Percentiles rank a stretch among this genome's conserved stretches.
Evolutionary conservation across 768 basidiomycete species (phyloP).

Genomic region (Crassisporium funariophilum): DNA sequence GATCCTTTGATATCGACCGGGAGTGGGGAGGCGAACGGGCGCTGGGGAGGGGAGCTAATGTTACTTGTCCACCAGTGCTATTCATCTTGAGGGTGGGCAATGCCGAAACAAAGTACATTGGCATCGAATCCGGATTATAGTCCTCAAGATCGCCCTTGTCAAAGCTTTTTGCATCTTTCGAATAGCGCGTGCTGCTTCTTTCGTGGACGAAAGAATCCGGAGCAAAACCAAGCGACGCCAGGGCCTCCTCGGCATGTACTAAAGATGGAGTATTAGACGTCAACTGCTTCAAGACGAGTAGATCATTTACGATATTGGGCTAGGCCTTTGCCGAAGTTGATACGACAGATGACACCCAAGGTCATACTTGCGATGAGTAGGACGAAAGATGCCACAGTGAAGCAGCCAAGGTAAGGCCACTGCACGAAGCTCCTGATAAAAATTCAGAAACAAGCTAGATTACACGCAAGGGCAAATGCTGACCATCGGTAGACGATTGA

Average conservation of each 20-base stretch:
- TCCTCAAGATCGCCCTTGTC: constrained; percentile 2
- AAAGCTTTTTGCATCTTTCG: constrained; percentile 8
- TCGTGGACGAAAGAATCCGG: constrained; percentile 40
- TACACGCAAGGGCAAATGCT: neutral
- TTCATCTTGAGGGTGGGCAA: neutral
- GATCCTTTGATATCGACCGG: too few species aligned
- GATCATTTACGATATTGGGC: constrained; percentile 52
- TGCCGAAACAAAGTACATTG: constrained; percentile 12
- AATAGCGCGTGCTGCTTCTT: neutral
- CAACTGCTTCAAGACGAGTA: neutral
- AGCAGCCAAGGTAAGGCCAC: constrained; percentile 52
- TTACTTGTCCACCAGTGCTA: too few species aligned
- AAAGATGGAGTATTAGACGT: constrained; percentile 8
- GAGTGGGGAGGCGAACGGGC: too few species aligned
- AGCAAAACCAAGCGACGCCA: constrained; percentile 40
- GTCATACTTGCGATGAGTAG: constrained; percentile 43
- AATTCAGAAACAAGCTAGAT: constrained; percentile 23
- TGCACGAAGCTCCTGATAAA: constrained; percentile 44
- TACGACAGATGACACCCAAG: constrained; percentile 50
- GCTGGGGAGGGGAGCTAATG: too few species aligned
- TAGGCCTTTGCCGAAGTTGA: constrained; percentile 57
- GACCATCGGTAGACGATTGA: constrained; percentile 46
- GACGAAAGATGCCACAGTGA: constrained; percentile 45
- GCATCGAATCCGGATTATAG: constrained; percentile 4
- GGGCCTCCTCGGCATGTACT: constrained; percentile 42